Conservation (phyloP, 768 basidiomycete species). For the Russula sp. region DNA sequence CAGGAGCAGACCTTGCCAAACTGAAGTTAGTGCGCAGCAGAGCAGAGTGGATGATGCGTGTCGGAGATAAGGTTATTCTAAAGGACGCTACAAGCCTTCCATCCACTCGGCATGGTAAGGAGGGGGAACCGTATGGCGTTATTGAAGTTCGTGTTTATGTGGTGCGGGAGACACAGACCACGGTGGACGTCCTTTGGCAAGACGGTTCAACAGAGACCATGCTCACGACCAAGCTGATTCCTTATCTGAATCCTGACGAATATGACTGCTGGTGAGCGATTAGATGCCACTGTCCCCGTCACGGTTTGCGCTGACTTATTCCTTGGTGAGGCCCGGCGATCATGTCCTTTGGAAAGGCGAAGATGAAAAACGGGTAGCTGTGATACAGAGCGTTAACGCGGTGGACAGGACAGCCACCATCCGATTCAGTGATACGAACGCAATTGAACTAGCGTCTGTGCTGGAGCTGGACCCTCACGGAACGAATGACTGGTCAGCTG, state of each 20-base stretch:
- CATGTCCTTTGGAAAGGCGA: constrained; percentile 81
- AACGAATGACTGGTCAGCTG: constrained; percentile 41
- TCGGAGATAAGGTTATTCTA: constrained; percentile 65
- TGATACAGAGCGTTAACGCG: constrained; percentile 75
- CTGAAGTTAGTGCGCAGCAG: constrained; percentile 56
- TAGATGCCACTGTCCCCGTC: not conserved
- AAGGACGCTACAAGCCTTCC: constrained; percentile 44
- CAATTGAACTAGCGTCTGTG: constrained; percentile 62
- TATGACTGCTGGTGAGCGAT: constrained; percentile 76
- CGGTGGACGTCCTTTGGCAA: constrained; percentile 78
- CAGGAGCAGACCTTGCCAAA: constrained; percentile 51
- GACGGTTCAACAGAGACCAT: constrained; percentile 63
- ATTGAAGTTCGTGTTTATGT: constrained; percentile 51
- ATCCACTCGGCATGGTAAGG: constrained; percentile 53
- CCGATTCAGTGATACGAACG: constrained; percentile 45
- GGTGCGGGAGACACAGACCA: constrained; percentile 67
- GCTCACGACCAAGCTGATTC: constrained; percentile 59
- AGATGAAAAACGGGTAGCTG: constrained; percentile 53
- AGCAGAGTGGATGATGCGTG: constrained; percentile 56
- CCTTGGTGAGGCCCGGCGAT: constrained; percentile 74
- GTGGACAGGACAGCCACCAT: constrained; percentile 63
- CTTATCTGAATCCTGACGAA: constrained; percentile 83
- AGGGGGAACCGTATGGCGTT: constrained; percentile 36
- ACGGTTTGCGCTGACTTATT: not conserved
- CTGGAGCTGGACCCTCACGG: constrained; percentile 89